These are phyloP conservation scores for Ogataea trehalophila DNA, from an alignment of 805 yeast species.

Conservation along the genomic window DNA sequence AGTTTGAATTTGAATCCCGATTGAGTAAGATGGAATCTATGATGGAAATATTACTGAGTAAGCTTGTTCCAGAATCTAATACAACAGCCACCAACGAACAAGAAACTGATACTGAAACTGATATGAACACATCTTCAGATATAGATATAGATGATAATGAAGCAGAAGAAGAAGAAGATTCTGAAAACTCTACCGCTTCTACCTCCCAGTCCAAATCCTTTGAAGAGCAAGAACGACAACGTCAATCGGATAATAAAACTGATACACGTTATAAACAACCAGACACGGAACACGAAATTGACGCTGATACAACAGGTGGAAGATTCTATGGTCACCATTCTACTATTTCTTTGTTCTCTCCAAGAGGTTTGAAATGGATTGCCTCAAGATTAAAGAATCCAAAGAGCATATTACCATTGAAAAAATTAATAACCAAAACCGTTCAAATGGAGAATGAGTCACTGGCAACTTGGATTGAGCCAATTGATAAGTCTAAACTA, in stretches of 20 bases:
- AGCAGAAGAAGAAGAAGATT: not conserved
- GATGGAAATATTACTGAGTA: constrained; percentile 25
- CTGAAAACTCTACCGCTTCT: not conserved
- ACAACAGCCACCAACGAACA: not conserved
- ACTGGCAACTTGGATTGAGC: constrained; percentile 31
- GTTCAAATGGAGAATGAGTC: constrained; percentile 15
- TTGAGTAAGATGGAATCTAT: constrained; percentile 32
- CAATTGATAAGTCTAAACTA: constrained; percentile 24
- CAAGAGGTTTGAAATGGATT: constrained; percentile 39
- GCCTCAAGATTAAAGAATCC: constrained; percentile 16
- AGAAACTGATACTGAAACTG: not conserved
- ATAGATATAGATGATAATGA: not conserved
- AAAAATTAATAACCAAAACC: constrained; percentile 16
- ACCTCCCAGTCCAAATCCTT: not conserved
- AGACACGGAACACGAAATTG: constrained; percentile 4
- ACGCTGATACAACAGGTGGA: constrained; percentile 9
- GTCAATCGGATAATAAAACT: not conserved
- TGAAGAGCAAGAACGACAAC: not conserved
- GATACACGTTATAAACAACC: too few relatives aligned
- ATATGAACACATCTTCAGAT: not conserved
- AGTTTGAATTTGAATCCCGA: constrained; percentile 23
- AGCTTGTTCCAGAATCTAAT: constrained; percentile 11
- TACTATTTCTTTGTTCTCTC: constrained; percentile 37
- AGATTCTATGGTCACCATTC: constrained; percentile 26
- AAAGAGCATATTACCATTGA: constrained; percentile 19